Base-by-base conservation (phyloP, 2,329 filamentous ascomycete species). In the Diplocarpon mali region DNA sequence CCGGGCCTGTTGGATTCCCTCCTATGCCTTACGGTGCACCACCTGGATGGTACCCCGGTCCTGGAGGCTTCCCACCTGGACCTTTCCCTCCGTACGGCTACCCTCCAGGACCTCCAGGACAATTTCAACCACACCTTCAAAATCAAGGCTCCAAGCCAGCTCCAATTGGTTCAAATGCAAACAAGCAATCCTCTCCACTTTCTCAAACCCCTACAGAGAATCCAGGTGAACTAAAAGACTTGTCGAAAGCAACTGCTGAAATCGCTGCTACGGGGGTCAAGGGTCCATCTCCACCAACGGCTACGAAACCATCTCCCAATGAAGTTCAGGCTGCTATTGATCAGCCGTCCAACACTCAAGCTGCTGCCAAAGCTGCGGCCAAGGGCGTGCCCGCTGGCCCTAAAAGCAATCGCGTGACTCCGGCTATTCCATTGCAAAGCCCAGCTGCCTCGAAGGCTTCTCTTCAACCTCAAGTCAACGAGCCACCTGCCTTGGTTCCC, bases 1-100 rank as follows among this genome's bases (percentile, higher is more conserved):
- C 69, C 43, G 75, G 72, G 20, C 82, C 82, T 52, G 76, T 74
- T 50, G 77, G 76, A 14, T 87, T 82, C 56, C 78, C 78, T 53
- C 80, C 79, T 53, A 82, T 87, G 74, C 82, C 83, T 1, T 93
- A 88, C 62, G 84, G 83, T 51, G 81, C 79, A 79, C 52, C 70
- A 38, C 77, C 78, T 17, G 83, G 82, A 45, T 93, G 86, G 84
- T 90, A 80, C 60, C 83, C 83, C 54, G 77, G 74, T 42, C 78
- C 79, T 8, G 84, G 85, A 64, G 81, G 80, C 20, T 92, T 87
- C 55, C 82, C 77, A 12, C 77, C 76, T 69, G 80, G 75, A 38
- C 72, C 71, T 14, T 77, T 58, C 36, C 46, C 53, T 39, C 57
- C 54, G 5, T 57, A 54, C 71, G 73, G 68, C 65, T 59, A 71